These are phyloP conservation scores for Fusarium agapanthi DNA, from an alignment of 2,329 filamentous ascomycete species.

Conservation along the genomic window DNA sequence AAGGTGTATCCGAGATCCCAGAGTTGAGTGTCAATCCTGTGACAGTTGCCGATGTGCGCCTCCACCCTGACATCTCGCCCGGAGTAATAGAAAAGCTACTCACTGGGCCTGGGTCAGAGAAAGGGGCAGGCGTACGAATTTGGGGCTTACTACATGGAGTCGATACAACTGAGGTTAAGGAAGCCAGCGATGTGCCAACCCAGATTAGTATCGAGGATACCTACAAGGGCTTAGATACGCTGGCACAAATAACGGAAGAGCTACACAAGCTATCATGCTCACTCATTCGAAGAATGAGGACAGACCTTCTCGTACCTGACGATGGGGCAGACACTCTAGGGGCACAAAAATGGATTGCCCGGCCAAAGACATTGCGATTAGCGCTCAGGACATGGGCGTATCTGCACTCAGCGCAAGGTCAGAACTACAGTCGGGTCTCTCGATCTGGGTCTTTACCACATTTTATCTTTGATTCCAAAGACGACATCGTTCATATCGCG, in stretches of 20 bases:
- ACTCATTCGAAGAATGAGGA: constrained; percentile 79
- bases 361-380: constrained; percentile 82
- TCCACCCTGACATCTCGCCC: constrained; percentile 69
- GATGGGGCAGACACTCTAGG: constrained; percentile 45
- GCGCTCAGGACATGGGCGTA: constrained; percentile 71
- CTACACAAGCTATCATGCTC: constrained; percentile 74
- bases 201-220: constrained; percentile 97
- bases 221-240: constrained; percentile 74
- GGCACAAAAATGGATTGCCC: constrained; percentile 73
- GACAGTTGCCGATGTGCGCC: constrained; percentile 72
- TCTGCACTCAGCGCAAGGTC: constrained; percentile 54
- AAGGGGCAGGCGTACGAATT: constrained; percentile 74
- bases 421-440: constrained; percentile 75
- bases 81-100: constrained; percentile 74
- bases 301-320: constrained; percentile 72
- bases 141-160: constrained; percentile 86
- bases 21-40: constrained; percentile 57
- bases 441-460: constrained; percentile 77
- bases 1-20: constrained; percentile 42
- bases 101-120: constrained; percentile 73
- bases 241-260: constrained; percentile 72
- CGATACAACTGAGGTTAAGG: constrained; percentile 77
- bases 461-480: constrained; percentile 74
- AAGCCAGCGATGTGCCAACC: constrained; percentile 75
- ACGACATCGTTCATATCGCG: constrained; percentile 66